phyloP scores from a whole-genome alignment of 306 rosid species.

The Alnus rubra region DNA sequence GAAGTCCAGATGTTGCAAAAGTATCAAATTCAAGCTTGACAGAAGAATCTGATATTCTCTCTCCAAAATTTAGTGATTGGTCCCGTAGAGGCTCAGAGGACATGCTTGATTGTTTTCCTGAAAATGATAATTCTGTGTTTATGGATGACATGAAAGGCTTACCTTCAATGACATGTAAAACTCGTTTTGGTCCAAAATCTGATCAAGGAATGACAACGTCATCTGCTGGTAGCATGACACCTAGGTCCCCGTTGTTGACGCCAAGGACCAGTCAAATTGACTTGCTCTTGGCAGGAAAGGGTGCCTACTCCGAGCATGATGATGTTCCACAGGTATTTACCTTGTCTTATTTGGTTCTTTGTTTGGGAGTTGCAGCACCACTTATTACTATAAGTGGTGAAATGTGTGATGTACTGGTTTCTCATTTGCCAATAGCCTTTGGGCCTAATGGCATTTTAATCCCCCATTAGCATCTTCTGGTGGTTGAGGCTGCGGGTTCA shows the following conservation, averaged over 20 bases:
- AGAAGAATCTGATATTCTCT: conserved; percentile 86
- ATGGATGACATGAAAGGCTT: conserved; percentile 95
- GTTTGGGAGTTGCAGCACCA: conserved; percentile 11
- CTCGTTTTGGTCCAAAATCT: conserved; percentile 99
- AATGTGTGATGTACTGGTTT: not conserved
- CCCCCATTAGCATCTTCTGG: not conserved
- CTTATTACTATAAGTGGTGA: not conserved
- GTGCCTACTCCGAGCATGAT: conserved; percentile 89
- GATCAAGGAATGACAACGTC: conserved; percentile 99
- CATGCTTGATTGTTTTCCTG: conserved; percentile 96
- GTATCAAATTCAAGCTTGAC: conserved; percentile 88
- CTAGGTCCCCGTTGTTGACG: conserved; percentile 94
- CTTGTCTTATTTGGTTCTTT: conserved; percentile 14
- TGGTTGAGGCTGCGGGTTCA: not conserved
- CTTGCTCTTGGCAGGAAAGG: conserved; percentile 88
- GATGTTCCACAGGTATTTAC: conserved; percentile 86
- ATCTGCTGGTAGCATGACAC: conserved; percentile 99
- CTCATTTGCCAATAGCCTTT: not conserved
- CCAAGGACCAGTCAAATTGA: conserved; percentile 96
- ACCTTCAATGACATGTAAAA: conserved; percentile 89
- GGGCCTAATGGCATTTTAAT: not conserved
- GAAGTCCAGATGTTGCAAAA: conserved; percentile 96
- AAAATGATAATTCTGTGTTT: conserved; percentile 70
- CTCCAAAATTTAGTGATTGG: conserved; percentile 96
- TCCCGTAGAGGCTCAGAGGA: conserved; percentile 98